These are phyloP conservation scores for Apophysomyces trapeziformis DNA, from an alignment of 371 early-diverging fungal genomes.

Conservation along the genomic window DNA sequence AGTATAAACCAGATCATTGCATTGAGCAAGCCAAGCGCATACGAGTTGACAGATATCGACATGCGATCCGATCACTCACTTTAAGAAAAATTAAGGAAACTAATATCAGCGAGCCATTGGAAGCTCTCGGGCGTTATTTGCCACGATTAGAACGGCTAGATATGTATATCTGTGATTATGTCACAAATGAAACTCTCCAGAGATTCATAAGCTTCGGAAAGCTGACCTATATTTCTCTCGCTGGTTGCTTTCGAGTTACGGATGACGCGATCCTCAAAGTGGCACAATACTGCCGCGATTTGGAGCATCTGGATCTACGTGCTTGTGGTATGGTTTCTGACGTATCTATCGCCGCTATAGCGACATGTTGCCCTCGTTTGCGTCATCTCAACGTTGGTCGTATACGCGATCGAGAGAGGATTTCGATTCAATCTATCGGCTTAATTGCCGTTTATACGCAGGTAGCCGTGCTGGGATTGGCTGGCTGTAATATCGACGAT, in stretches of 20 bases:
- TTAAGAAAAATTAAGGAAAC: conserved; percentile 46
- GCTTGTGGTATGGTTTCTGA: conserved; percentile 65
- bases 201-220: conserved; percentile 36
- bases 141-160: conserved; percentile 36
- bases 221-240: conserved; percentile 55
- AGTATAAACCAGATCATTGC: not conserved
- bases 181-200: conserved; percentile 45
- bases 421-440: conserved; percentile 55
- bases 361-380: conserved; percentile 47
- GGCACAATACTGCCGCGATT: conserved; percentile 48
- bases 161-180: conserved; percentile 59
- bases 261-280: conserved; percentile 49
- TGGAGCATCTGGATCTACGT: conserved; percentile 58
- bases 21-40: not conserved
- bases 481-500: conserved; percentile 63
- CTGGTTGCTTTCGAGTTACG: conserved; percentile 61
- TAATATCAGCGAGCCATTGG: conserved; percentile 37
- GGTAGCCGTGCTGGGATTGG: conserved; percentile 58
- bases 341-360: conserved; percentile 46
- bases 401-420: conserved; percentile 54
- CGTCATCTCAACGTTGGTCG: conserved; percentile 63
- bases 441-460: conserved; percentile 55
- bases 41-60: conserved; percentile 24
- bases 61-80: conserved; percentile 35
- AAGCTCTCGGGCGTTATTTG: conserved; percentile 24